Base-by-base conservation (phyloP, 2,329 filamentous ascomycete species). In the Fusarium longipes region DNA sequence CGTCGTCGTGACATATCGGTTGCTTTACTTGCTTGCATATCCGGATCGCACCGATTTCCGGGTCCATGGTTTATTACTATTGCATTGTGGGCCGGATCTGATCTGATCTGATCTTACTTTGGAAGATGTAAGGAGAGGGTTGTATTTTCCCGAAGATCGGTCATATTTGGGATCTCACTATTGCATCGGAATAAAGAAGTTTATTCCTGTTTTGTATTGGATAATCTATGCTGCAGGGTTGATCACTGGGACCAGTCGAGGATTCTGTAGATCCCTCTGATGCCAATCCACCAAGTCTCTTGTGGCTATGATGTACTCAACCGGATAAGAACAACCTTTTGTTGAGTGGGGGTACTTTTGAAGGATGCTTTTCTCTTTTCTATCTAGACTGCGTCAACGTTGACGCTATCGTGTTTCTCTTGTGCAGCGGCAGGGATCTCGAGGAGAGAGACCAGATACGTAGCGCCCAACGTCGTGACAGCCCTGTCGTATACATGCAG, bases 11-110 rank as follows among this genome's bases (percentile, higher is more conserved):
- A 29, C 39, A 44, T 44, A 25, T 48, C 17, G 15, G 14, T 24
- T 32, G 25, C 36, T 20, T 67, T 25, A 20, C 30, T 27, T 33
- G 33, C 35, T 17, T 66, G 57, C 63, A 67, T 52, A 54, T 54
- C 17, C 15, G 15, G 24, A 64, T 54, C 47, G 52, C 53, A 47
- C 63, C 63, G 36, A 40, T 30, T 27, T 24, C 63, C 63, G 33
- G 63, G 63, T 53, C 30, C 51, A 30, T 58, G 63, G 63, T 24
- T 43, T 24, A 15, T 43, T 8, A 7, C 15, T 6, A n/a, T 27
- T 27, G 27, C 27, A 27, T 27, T 27, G 27, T 27, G 27, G 27
- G 11, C 8, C 8, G 9, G 24, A 43, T 43, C 40, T 29, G 40
- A n/a, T n/a, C n/a, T n/a, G n/a, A n/a, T n/a, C n/a, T n/a, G 20